Percentiles rank a stretch among this genome's conserved stretches.
Conservation (phyloP, 805 yeast genomes). For the Barnettozyma pratensis region DNA sequence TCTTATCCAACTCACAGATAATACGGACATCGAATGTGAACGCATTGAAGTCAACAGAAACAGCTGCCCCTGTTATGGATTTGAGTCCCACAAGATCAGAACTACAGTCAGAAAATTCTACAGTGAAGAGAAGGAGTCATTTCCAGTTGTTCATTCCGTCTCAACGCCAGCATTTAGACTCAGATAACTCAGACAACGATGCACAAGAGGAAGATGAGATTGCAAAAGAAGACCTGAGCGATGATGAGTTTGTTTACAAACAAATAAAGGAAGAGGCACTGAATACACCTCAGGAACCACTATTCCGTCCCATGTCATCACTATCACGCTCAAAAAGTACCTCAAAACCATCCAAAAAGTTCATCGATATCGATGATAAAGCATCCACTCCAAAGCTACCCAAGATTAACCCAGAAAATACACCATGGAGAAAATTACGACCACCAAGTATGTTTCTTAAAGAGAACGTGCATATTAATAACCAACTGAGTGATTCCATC, state of each 20-base stretch:
- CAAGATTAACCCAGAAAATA: constrained; percentile 29
- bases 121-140: constrained; percentile 2
- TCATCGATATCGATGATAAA: constrained; percentile 25
- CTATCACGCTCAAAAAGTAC: constrained; percentile 1
- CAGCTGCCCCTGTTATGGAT: not conserved
- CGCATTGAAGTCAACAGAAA: constrained; percentile 10
- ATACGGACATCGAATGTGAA: constrained; percentile 19
- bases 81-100: constrained; percentile 21
- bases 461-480: constrained; percentile 3
- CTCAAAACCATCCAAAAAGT: constrained; percentile 6
- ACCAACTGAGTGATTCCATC: not conserved
- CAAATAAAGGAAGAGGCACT: not conserved
- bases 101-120: not conserved
- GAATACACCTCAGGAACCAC: not conserved
- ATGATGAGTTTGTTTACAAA: not conserved
- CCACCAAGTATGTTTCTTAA: constrained; percentile 17
- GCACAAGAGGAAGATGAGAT: constrained; percentile 10
- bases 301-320: not conserved
- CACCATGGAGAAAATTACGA: constrained; percentile 32
- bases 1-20: constrained; percentile 24
- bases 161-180: constrained; percentile 1
- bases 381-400: constrained; percentile 27
- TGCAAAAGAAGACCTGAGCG: constrained; percentile 3
- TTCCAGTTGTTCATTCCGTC: constrained; percentile 10
- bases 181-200: constrained; percentile 13